Evolutionary conservation across 768 basidiomycete genomes (phyloP).

Genomic region (Rhodotorula taiwanensis): DNA sequence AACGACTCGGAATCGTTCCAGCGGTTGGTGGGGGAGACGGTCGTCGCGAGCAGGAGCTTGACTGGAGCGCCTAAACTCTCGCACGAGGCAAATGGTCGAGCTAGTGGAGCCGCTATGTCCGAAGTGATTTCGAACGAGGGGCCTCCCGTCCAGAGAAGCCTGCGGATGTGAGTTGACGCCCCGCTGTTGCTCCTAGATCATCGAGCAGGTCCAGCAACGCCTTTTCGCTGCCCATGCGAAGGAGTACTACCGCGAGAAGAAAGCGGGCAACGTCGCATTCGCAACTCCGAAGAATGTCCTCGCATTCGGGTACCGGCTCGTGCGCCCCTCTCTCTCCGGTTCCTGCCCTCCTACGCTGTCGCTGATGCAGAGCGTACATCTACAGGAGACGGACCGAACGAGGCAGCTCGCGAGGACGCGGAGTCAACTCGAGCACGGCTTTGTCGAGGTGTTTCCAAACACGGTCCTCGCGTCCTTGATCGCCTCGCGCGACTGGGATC

Average conservation of each 20-base stretch:
- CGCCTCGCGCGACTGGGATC: conserved; percentile 61
- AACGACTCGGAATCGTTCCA: conserved; percentile 8
- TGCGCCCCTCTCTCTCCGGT: conserved; percentile 42
- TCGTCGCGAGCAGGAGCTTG: conserved; percentile 2
- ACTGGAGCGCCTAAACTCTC: background rate
- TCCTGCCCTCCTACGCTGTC: no score
- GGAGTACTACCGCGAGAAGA: background rate
- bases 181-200: background rate
- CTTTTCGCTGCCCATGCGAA: conserved; percentile 18
- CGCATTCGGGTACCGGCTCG: conserved; percentile 60
- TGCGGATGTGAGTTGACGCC: no score
- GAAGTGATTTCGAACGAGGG: conserved; percentile 4
- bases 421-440: conserved; percentile 40
- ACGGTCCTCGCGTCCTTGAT: conserved; percentile 61
- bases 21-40: background rate
- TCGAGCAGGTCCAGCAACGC: conserved; percentile 16
- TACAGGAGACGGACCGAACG: background rate
- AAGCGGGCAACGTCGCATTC: background rate
- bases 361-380: no score
- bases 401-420: conserved; percentile 40
- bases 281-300: conserved; percentile 53
- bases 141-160: background rate
- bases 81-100: no score
- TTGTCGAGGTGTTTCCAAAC: conserved; percentile 62
- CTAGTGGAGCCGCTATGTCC: background rate